A percentile compares a stretch with the other conserved stretches of the same genome.
phyloP scores from a whole-genome alignment of 495 filamentous ascomycete genomes.

The Penicillium coffeae region DNA sequence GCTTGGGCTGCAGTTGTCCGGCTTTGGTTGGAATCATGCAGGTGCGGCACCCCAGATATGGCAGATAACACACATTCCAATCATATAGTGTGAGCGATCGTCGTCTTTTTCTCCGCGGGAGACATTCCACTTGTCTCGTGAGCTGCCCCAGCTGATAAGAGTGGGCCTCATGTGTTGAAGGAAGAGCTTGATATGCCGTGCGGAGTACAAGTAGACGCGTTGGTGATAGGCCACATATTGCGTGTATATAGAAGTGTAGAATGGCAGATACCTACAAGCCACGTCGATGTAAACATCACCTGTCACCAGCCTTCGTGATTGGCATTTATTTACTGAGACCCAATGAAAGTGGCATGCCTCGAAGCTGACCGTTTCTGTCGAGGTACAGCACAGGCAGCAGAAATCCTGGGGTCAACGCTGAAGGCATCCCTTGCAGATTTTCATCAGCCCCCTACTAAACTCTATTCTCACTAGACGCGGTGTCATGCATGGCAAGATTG shows the following conservation, averaged over 20 bases:
- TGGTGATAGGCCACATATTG: not conserved
- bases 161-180: too few species aligned
- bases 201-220: too few species aligned
- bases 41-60: not conserved
- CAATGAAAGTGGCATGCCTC: not conserved
- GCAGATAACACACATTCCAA: not conserved
- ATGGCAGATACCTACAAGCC: not conserved
- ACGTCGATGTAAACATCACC: too few species aligned
- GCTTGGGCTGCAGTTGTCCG: not conserved
- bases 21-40: not conserved
- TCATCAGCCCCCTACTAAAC: conserved; percentile 7
- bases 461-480: conserved; percentile 11
- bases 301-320: too few species aligned
- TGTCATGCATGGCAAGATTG: conserved; percentile 16
- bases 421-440: conserved; percentile 10
- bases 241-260: too few species aligned
- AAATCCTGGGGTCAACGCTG: not conserved
- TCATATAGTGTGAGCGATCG: not conserved
- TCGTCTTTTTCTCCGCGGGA: not conserved
- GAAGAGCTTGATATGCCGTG: too few species aligned
- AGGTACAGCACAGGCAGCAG: not conserved
- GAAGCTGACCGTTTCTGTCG: not conserved
- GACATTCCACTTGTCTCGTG: not conserved
- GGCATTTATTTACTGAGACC: not conserved
- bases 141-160: too few species aligned